phyloP scores from a whole-genome alignment of 164 flowering plant genomes.

The Pachysandra terminalis region DNA sequence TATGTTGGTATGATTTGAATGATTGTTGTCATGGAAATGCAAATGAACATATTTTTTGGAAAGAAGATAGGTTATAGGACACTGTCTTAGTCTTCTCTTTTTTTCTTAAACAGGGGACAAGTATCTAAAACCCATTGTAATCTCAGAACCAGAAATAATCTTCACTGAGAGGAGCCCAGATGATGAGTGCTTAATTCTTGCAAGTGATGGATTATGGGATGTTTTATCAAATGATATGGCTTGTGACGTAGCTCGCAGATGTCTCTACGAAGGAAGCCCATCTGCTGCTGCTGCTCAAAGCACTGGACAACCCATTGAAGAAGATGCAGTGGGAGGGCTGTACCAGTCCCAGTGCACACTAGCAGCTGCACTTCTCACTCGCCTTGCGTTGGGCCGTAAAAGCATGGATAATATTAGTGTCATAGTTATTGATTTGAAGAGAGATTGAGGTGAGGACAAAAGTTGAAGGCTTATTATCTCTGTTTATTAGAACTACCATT shows the following conservation, averaged over 20 bases:
- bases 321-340: conserved; percentile 6
- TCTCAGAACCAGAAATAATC: conserved; percentile 51
- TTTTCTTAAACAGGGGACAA: conserved; percentile 37
- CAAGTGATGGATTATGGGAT: conserved; percentile 75
- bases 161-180: conserved; percentile 35
- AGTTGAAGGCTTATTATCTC: not conserved
- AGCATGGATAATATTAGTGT: conserved; percentile 60
- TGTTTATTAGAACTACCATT: not conserved
- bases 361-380: conserved; percentile 59
- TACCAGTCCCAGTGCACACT: conserved; percentile 26
- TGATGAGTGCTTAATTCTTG: conserved; percentile 58
- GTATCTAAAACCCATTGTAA: conserved; percentile 46
- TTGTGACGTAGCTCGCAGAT: conserved; percentile 35
- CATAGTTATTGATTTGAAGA: conserved; percentile 48
- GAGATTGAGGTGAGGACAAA: conserved; percentile 3
- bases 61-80: too few relatives aligned
- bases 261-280: conserved; percentile 30
- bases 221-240: conserved; percentile 47
- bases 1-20: too few relatives aligned
- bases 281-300: not conserved
- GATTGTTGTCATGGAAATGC: too few relatives aligned
- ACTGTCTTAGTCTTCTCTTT: not conserved
- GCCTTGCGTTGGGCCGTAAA: conserved; percentile 52
- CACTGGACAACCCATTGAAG: conserved; percentile 8
- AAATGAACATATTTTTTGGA: too few relatives aligned